Evolutionary conservation across 768 basidiomycete species (phyloP), one percentile per base, ranked within the genome.

Genomic region (Collybia mongolica): DNA sequence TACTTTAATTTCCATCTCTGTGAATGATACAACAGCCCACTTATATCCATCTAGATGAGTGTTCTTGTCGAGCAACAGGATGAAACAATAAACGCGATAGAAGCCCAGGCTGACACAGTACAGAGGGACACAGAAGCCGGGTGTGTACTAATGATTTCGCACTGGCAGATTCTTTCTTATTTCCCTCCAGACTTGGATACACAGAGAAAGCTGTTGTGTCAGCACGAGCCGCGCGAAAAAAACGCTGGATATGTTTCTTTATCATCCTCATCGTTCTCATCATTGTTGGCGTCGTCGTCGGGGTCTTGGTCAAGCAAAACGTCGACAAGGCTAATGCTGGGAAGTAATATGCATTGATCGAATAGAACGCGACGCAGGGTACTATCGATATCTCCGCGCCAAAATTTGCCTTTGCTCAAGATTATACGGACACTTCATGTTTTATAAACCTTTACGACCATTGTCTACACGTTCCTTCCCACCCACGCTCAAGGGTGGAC

Each of bases 221-320:
- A 32, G 96, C 96, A 18, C 80, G 89, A 24, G 81, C 87, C 26
- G 96, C 96, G 18, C 85, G 96, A 53, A 92, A 87, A 70, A 98
- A 96, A 80, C 85, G 94, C 61, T 97, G 94, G 93, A 95, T 96
- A 65, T 98, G 95, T 72, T 96, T 96, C 77, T 64, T 83, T 70
- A 82, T 93, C 53, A 63, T 69, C 49, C 61, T 94, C 49, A 62
- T 91, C 51, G 61, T 93, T 47, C 73, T 87, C 51, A 80, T 85
- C 55, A 79, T 90, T 42, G 73, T 83, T 39, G 85, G 79, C 39
- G 75, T 88, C 45, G 72, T 90, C 24, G 72, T 80, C 22, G 84
- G 79, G 5, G 74, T 84, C 26, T 76, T 86, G 22, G 68, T 81
- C 18, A 76, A 69, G 39, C 73, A 77, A 46, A 60, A 72, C 23